phyloP scores from a whole-genome alignment of 192 early-diverging fungal genomes.

The Gryganskiella cystojenkinii region DNA sequence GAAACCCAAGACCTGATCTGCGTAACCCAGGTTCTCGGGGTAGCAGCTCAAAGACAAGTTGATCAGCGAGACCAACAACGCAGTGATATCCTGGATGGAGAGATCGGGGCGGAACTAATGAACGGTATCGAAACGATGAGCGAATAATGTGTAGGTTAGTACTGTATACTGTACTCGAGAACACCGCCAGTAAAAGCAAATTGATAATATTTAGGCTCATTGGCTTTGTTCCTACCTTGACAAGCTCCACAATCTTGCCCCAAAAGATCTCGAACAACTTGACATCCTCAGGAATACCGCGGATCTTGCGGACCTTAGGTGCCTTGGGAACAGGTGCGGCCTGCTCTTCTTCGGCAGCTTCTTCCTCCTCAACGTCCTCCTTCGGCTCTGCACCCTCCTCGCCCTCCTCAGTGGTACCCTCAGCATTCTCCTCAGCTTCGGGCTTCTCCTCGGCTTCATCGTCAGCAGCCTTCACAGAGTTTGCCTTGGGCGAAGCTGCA shows the following conservation, averaged over 20 bases:
- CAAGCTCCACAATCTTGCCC: constrained; percentile 92
- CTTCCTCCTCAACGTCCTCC: constrained; percentile 28
- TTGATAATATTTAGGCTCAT: neutral
- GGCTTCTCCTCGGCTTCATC: constrained; percentile 9
- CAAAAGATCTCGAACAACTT: constrained; percentile 97
- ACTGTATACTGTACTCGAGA: too few species aligned
- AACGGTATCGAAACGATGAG: neutral
- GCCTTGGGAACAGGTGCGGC: constrained; percentile 38
- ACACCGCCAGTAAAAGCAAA: too few species aligned
- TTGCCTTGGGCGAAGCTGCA: constrained; percentile 22
- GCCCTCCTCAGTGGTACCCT: constrained; percentile 7
- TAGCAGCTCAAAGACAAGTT: constrained; percentile 94
- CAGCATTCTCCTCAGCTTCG: constrained; percentile 5
- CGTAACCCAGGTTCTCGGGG: constrained; percentile 86
- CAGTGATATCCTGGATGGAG: constrained; percentile 90
- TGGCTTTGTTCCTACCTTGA: constrained; percentile 69
- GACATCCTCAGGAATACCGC: constrained; percentile 88
- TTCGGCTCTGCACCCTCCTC: constrained; percentile 24
- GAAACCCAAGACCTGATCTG: constrained; percentile 93
- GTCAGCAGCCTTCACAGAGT: constrained; percentile 13
- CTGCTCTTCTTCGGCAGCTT: constrained; percentile 37
- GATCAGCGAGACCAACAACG: constrained; percentile 87
- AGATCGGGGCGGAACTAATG: constrained; percentile 88
- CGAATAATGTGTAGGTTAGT: neutral
- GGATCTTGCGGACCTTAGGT: constrained; percentile 59